Base-by-base conservation (phyloP, 176 grass and related monocot genomes). In the Otatea glauca region DNA sequence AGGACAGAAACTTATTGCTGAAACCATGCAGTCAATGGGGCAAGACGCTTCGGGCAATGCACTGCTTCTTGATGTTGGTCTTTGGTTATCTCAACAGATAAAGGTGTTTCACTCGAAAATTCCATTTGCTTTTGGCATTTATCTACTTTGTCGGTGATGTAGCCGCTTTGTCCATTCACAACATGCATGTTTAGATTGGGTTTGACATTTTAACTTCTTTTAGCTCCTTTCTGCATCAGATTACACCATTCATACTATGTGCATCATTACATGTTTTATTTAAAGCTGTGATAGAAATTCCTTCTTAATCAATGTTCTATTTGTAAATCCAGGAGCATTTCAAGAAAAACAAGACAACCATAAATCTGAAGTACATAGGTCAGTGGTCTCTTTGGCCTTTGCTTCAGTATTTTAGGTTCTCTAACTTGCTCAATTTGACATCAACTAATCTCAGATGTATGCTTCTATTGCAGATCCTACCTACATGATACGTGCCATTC, bases 301-400 rank as follows among this genome's bases (percentile, higher is more conserved):
- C 18, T 60, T 53, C 51, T 85, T 87, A 76, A 70, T 53, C 35
- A 69, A 51, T 72, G 9, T 25, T 81, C 34, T 49, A 41, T 50
- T 83, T 43, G 27, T 34, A 65, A 42, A 58, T 91, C 50, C 89
- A 99, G 96, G 93, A 91, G 29, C 82, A 99, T 69, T 99, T 99
- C 89, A 90, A 78, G 58, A 87, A 81, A 85, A 88, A 75, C 82
- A 98, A 90, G 86, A 91, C 93, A 86, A 78, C 81, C 15, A 85
- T 99, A 70, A 99, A 95, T 92, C 84, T 99, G 38, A 99, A 99
- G 79, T 99, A 99, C 78, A 98, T 98, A 83, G 96, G 96, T 99
- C 44, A 48, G 74, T 81, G 9, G 2, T 45, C 21, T 39, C 23
- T 53, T 29, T 29, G 29, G 29, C 29, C 29, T 29, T 87, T 63